Conservation (phyloP, 768 basidiomycete genomes). For the Agrocybe chaxingu region DNA sequence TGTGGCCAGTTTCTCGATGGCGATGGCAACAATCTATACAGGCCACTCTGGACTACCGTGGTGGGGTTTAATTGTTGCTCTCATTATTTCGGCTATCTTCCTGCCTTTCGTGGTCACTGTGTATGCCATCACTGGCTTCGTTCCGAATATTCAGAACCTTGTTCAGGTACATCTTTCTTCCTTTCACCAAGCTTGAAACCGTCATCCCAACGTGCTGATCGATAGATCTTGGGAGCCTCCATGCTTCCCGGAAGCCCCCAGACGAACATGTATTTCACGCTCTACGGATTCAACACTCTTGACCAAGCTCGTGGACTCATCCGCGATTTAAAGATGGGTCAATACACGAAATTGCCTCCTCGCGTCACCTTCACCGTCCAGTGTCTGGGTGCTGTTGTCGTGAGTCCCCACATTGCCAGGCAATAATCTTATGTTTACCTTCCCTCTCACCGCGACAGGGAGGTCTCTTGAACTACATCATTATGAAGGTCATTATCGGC, state of each 20-base stretch:
- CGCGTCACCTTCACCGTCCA: slow-evolving; percentile 62
- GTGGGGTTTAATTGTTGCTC: slow-evolving; percentile 54
- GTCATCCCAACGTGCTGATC: neutral
- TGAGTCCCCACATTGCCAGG: slow-evolving; percentile 17
- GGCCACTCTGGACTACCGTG: slow-evolving; percentile 54
- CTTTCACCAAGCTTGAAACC: neutral
- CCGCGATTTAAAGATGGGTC: slow-evolving; percentile 56
- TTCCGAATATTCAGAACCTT: slow-evolving; percentile 32
- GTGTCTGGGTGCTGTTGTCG: slow-evolving; percentile 52
- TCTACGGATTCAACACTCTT: slow-evolving; percentile 44
- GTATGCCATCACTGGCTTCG: slow-evolving; percentile 47
- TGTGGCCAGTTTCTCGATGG: slow-evolving; percentile 42
- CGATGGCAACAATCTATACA: slow-evolving; percentile 52
- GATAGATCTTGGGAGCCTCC: slow-evolving; percentile 46
- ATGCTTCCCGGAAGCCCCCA: slow-evolving; percentile 47
- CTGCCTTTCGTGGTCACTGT: slow-evolving; percentile 53
- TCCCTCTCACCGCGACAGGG: slow-evolving; percentile 18
- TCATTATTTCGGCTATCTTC: slow-evolving; percentile 47
- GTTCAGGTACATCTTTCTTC: slow-evolving; percentile 21
- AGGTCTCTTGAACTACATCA: slow-evolving; percentile 40
- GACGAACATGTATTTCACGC: slow-evolving; percentile 48
- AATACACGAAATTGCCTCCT: slow-evolving; percentile 60
- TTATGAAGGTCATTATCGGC: slow-evolving; percentile 55
- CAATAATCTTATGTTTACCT: neutral
- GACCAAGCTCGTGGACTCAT: slow-evolving; percentile 50